These are phyloP conservation scores for Draba incana DNA, from an alignment of 345 rosid species.

Conservation along the genomic window DNA sequence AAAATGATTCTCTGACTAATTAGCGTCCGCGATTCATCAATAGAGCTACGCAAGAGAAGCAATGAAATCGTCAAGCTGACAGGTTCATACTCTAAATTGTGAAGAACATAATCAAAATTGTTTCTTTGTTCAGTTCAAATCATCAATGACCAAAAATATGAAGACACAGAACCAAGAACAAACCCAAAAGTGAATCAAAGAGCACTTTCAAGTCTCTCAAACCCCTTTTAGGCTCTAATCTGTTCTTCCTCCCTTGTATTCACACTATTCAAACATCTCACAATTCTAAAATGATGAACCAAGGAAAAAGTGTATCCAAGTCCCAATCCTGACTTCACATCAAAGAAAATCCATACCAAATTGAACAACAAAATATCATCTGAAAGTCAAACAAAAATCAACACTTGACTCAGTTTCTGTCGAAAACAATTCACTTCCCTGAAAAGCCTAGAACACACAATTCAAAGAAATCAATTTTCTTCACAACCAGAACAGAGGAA, in stretches of 20 bases:
- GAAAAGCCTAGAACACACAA: not conserved
- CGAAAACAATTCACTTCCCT: not conserved
- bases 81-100: constrained; percentile 1
- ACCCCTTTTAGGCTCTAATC: not conserved
- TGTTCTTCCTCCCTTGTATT: constrained; percentile 22
- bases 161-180: constrained; percentile 21
- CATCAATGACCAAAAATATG: constrained; percentile 9
- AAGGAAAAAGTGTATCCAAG: not conserved
- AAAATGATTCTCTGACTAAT: not conserved
- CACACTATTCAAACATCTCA: not conserved
- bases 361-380: not conserved
- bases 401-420: constrained; percentile 19
- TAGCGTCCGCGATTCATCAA: constrained; percentile 8
- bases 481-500: constrained; percentile 19
- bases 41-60: too few relatives aligned
- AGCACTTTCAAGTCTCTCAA: not conserved
- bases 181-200: not conserved
- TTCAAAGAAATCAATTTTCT: constrained; percentile 15
- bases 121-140: not conserved
- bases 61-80: not conserved
- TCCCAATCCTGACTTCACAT: constrained; percentile 5
- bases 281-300: not conserved
- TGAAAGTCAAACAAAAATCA: constrained; percentile 37
- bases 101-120: constrained; percentile 6
- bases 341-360: constrained; percentile 6